phyloP scores from a whole-genome alignment of 768 basidiomycete genomes.

The Stropharia rugosoannulata region DNA sequence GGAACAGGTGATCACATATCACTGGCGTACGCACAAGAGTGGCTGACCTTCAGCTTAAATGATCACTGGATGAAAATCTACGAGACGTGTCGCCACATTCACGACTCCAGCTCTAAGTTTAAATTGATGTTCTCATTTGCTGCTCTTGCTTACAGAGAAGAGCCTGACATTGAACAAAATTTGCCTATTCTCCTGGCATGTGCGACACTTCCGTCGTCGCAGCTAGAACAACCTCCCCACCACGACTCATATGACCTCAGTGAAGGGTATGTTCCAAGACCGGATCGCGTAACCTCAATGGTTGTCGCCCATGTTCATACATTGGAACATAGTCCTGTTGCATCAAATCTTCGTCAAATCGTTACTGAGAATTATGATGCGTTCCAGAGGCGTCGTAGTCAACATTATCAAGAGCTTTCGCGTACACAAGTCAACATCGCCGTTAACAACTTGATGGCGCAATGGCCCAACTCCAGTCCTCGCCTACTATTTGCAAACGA shows the following conservation, averaged over 20 bases:
- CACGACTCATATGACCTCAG: slow-evolving; percentile 17
- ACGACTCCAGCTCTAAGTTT: slow-evolving; percentile 5
- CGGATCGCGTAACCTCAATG: slow-evolving; percentile 4
- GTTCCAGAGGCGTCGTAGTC: neutral
- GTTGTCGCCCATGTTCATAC: neutral
- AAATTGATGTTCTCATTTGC: slow-evolving; percentile 14
- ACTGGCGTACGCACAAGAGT: slow-evolving; percentile 10
- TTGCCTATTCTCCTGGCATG: slow-evolving; percentile 32
- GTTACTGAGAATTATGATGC: neutral
- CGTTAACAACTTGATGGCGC: slow-evolving; percentile 8
- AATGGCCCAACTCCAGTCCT: slow-evolving; percentile 15
- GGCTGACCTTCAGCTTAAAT: slow-evolving; percentile 9
- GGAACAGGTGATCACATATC: slow-evolving; percentile 1
- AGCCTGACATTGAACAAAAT: slow-evolving; percentile 8
- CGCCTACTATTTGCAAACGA: neutral
- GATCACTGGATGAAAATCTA: slow-evolving; percentile 12
- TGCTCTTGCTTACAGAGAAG: slow-evolving; percentile 12
- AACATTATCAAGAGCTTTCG: slow-evolving; percentile 1
- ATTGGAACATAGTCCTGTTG: slow-evolving; percentile 6
- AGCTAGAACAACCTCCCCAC: slow-evolving; percentile 13
- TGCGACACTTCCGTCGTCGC: slow-evolving; percentile 17
- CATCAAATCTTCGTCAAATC: neutral
- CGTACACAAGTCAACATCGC: neutral
- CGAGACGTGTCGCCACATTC: slow-evolving; percentile 11
- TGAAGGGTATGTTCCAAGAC: slow-evolving; percentile 16